Conservation (phyloP, 495 filamentous ascomycete genomes). For the Aspergillus kassunensis region DNA sequence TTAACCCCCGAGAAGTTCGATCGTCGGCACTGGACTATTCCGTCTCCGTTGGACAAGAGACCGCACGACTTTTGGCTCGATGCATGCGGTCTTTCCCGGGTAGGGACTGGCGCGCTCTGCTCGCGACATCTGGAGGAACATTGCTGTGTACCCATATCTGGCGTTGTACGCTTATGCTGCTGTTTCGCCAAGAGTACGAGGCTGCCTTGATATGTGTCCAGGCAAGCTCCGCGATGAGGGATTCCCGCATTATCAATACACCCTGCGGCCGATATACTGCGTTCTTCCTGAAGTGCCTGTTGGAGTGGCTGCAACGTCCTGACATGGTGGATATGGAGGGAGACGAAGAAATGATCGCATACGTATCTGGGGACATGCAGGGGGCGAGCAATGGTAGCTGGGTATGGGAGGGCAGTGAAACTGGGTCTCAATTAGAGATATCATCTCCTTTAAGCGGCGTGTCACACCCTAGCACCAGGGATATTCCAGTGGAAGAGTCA, state of each 20-base stretch:
- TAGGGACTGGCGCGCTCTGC: constrained; percentile 44
- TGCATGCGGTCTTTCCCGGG: constrained; percentile 42
- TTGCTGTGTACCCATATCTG: constrained; percentile 84
- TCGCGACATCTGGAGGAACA: constrained; percentile 55
- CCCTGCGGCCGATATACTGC: constrained; percentile 77
- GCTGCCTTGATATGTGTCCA: constrained; percentile 70
- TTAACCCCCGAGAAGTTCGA: constrained; percentile 61
- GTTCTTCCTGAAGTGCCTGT: constrained; percentile 73
- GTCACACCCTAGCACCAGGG: not conserved
- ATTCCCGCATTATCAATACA: constrained; percentile 64
- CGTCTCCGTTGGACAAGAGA: constrained; percentile 69
- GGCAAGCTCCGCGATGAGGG: constrained; percentile 62
- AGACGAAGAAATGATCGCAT: constrained; percentile 89
- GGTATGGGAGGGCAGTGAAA: constrained; percentile 77
- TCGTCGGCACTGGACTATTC: constrained; percentile 73
- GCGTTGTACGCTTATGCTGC: constrained; percentile 79
- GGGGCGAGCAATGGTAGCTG: constrained; percentile 73
- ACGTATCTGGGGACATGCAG: constrained; percentile 87
- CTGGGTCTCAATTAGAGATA: constrained; percentile 35
- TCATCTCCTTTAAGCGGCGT: constrained; percentile 18
- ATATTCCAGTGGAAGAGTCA: constrained; percentile 8
- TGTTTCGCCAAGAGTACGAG: constrained; percentile 67
- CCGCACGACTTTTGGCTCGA: constrained; percentile 67
- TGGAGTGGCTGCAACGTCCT: constrained; percentile 51
- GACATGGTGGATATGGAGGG: constrained; percentile 53